Base-by-base conservation (phyloP, 1,139 yeast genomes). In the Hemisphaericaspora xylofermentans region DNA sequence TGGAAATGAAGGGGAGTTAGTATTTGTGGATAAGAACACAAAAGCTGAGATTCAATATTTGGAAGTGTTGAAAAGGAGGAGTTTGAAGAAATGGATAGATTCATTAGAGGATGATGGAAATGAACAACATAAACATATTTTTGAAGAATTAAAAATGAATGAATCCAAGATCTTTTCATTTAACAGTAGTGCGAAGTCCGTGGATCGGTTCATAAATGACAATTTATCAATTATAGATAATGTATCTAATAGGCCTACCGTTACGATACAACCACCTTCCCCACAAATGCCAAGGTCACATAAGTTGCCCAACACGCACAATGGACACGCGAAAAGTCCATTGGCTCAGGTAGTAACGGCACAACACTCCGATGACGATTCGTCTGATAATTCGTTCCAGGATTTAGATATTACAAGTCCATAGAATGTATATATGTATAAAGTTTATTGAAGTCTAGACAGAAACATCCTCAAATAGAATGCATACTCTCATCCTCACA, bases 1-100 rank as follows among this genome's bases (percentile, higher is more conserved):
- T 24, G 86, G 86, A 2, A 63, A 56, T 45, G 88, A 86, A 46
- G 95, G 93, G 45, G 89, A 84, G 42, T 69, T 89, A 48, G 78
- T 80, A 13, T 88, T 71, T 57, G 67, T 76, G 45, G 87, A 84
- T 47, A 69, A 69, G 43, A 57, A 48, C 14, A 54, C 70, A 5
- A 64, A 67, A 21, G 64, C 68, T 38, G 84, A 76, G 45, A 71
- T 79, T 30, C 74, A 80, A 6, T 88, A 88, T 60, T 67, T 88
- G 46, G 83, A 80, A 40, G 86, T 84, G 3, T 71, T 88, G 43
- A 76, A 61, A 46, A 50, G 57, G 38, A 53, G 72, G 38, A 50
- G 61, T 35, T 51, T 63, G 17, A 50, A 60, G 21, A 57, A 56
- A 35, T 70, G 77, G 77, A 47, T 69, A 12, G 43, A 52, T 3